phyloP scores from a whole-genome alignment of 345 rosid species.

The Iberis pinnata region DNA sequence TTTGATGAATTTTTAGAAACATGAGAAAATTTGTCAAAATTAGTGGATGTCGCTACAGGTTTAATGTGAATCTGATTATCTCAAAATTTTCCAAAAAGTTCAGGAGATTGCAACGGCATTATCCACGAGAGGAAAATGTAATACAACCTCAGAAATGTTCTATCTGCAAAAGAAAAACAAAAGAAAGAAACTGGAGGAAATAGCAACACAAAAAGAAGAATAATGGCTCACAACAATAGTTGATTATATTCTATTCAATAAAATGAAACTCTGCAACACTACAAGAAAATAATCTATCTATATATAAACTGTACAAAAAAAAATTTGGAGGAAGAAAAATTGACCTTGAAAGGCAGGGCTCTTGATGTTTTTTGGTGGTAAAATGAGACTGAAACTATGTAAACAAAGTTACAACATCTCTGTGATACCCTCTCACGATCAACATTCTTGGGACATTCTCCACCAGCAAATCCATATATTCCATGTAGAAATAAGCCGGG shows the following conservation, averaged over 20 bases:
- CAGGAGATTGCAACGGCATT: no score
- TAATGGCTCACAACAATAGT: no score
- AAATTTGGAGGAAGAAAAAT: slow-evolving; percentile 9
- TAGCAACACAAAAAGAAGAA: no score
- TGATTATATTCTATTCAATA: no score
- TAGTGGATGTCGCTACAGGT: background rate
- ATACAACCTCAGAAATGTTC: slow-evolving; percentile 21
- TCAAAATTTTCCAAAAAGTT: slow-evolving; percentile 18
- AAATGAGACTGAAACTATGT: slow-evolving; percentile 42
- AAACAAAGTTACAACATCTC: slow-evolving; percentile 93
- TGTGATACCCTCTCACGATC: slow-evolving; percentile 96
- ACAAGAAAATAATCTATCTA: no score
- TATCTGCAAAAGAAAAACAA: no score
- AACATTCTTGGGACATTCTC: slow-evolving; percentile 90
- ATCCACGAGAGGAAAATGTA: slow-evolving; percentile 15
- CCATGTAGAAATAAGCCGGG: slow-evolving; percentile 99
- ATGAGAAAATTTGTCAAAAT: no score
- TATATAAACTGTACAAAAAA: background rate
- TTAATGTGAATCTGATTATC: background rate
- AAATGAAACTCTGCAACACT: background rate
- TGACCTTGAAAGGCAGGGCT: slow-evolving; percentile 15
- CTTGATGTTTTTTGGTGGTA: slow-evolving; percentile 14
- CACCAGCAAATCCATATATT: slow-evolving; percentile 94
- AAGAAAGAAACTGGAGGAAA: no score
- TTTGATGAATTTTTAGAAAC: no score